phyloP scores from a whole-genome alignment of 2,329 filamentous ascomycete genomes.

The Aspergillus costaricaensis region DNA sequence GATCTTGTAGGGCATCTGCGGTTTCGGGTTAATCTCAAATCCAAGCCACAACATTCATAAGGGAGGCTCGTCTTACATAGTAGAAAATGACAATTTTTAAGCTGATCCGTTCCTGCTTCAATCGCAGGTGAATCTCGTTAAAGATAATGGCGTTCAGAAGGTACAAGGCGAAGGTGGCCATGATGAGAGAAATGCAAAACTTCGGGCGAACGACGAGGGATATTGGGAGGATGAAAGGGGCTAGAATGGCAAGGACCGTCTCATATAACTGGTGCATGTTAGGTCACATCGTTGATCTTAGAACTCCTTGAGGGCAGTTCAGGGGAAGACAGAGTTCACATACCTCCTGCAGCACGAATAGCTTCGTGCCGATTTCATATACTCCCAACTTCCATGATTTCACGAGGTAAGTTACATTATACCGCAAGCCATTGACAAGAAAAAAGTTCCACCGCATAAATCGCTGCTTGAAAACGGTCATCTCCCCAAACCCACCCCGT shows the following conservation, averaged over 20 bases:
- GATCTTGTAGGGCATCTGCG: conserved; percentile 45
- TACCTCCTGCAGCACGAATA: conserved; percentile 53
- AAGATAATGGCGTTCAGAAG: conserved; percentile 49
- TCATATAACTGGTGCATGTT: conserved; percentile 46
- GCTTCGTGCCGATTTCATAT: conserved; percentile 54
- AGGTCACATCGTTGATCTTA: neutral
- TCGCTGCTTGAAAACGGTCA: conserved; percentile 55
- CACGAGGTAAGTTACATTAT: conserved; percentile 51
- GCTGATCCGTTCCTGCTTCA: conserved; percentile 47
- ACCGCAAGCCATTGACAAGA: conserved; percentile 52
- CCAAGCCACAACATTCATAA: rapidly evolving
- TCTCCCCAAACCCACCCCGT: conserved; percentile 55
- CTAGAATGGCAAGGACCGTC: conserved; percentile 49
- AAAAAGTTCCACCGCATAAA: conserved; percentile 58
- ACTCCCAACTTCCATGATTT: conserved; percentile 51
- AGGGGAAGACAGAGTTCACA: neutral
- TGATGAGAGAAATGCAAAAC: conserved; percentile 44
- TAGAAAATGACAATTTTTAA: conserved; percentile 43
- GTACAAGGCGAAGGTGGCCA: conserved; percentile 45
- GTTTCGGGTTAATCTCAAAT: neutral
- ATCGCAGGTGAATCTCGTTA: conserved; percentile 52
- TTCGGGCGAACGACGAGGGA: conserved; percentile 46
- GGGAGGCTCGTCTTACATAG: conserved; percentile 30
- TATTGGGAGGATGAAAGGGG: conserved; percentile 50
- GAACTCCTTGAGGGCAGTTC: too few species aligned